Evolutionary conservation across 768 basidiomycete genomes (phyloP).

Genomic region (Mycena floridula): DNA sequence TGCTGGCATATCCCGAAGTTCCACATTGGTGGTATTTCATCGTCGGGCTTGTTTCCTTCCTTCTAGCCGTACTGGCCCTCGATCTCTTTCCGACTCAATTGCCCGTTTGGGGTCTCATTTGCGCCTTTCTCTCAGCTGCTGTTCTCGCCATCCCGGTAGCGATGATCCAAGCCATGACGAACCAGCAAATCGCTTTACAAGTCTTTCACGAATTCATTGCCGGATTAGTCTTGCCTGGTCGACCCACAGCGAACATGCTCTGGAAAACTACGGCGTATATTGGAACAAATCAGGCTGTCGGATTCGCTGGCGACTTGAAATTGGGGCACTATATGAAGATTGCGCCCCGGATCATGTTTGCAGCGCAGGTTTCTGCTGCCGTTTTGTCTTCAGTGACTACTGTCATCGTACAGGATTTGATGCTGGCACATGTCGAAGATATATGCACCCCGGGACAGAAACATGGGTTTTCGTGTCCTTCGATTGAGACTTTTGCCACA

Average conservation of each 20-base stretch:
- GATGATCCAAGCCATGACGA: slow-evolving; percentile 73
- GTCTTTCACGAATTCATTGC: slow-evolving; percentile 80
- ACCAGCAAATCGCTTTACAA: slow-evolving; percentile 67
- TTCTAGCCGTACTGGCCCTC: slow-evolving; percentile 49
- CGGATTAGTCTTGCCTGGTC: slow-evolving; percentile 73
- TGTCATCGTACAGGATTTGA: slow-evolving; percentile 72
- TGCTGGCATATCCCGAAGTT: slow-evolving; percentile 51
- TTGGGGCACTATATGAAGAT: slow-evolving; percentile 78
- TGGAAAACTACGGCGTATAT: slow-evolving; percentile 83
- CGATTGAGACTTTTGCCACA: slow-evolving; percentile 68
- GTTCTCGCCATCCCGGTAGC: slow-evolving; percentile 73
- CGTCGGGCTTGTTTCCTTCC: slow-evolving; percentile 47
- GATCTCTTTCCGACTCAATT: slow-evolving; percentile 68
- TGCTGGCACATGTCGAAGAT: slow-evolving; percentile 52
- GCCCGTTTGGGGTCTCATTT: slow-evolving; percentile 52
- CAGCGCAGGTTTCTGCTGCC: slow-evolving; percentile 58
- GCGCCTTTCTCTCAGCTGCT: slow-evolving; percentile 36
- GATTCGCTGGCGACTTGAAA: slow-evolving; percentile 74
- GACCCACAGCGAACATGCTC: slow-evolving; percentile 78
- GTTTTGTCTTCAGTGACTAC: slow-evolving; percentile 67
- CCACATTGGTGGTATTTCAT: slow-evolving; percentile 82
- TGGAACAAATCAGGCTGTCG: slow-evolving; percentile 52
- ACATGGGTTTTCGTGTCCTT: slow-evolving; percentile 66
- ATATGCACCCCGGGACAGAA: slow-evolving; percentile 50
- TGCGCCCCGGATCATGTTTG: slow-evolving; percentile 70